Evolutionary conservation across 1,284 basidiomycete genomes (phyloP), one percentile per base, ranked within the genome.

Genomic region (Austroboletus olivaceoglutinosus): DNA sequence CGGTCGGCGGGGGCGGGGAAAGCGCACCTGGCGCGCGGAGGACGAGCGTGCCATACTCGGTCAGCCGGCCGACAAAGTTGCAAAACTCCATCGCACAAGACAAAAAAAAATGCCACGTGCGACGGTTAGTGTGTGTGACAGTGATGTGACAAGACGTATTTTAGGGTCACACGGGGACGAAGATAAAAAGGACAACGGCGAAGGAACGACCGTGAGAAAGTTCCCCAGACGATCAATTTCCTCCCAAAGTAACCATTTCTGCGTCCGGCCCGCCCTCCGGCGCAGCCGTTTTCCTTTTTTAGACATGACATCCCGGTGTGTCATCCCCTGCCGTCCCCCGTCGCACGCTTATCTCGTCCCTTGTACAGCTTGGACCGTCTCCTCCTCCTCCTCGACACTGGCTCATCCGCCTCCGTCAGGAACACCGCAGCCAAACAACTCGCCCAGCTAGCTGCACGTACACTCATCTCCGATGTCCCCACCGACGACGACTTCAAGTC

Each of bases 391-490:
- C 83, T 96, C 63, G 93, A 95, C 70, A 91, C 91, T 40, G 94
- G 93, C 43, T 93, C 93, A 27, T 91, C 91, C 4, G 74, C 81
- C 44, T 88, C 90, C 43, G 88, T 96, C 53, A 82, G 92, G 64
- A 84, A 85, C 55, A 94, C 93, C 16, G 93, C 94, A 4, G 93
- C 93, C 10, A 92, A 91, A 64, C 94, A 97, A 70, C 80, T 97
- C 39, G 94, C 92, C 2, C 90, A 94, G 62, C 80, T 96, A 51
- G 93, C 93, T 3, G 87, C 82, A 19, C 86, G 89, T 69, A 85
- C 84, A 61, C 82, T 93, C 56, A 82, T 85, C 61, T 82, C 80
- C 58, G 91, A 94, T 74, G 89, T 91, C 47, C 79, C 86, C 29
- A 78, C 86, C 66, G 81, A 85, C 58, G 90, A 91, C 58, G 86